Base-by-base conservation (phyloP, 108 stramenopile genomes). In the Skeletonema marinoi region DNA sequence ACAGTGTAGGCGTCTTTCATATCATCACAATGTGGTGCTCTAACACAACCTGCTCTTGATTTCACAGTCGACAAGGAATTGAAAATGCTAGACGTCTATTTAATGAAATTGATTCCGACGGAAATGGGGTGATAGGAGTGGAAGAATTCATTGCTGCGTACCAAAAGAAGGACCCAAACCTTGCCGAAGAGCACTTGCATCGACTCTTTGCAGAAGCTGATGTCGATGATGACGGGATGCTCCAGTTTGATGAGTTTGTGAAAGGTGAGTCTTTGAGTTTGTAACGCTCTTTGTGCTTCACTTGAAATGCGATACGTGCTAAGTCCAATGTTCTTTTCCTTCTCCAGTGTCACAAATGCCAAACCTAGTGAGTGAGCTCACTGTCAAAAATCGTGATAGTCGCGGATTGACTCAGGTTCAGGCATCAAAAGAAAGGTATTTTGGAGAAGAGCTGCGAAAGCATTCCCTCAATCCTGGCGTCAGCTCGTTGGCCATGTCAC, bases 211-310 rank as follows among this genome's bases (percentile, higher is more conserved):
- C 71, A n/a, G 86, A 83, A 65, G 70, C 77, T 10, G 86, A 86
- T 62, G 30, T 86, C 9, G 44, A 83, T 41, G 78, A 80, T 35
- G 71, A 61, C 60, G 85, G 82, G 39, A 51, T 11, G 46, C 74
- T 86, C 6, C 44, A 66, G n/a, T 86, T 85, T 79, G 81, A 85
- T 21, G 85, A 86, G 39, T 86, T 86, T 51, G 46, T 81, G 2
- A 74, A 63, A 56, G 54, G 54, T 25, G n/a, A 29, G 25, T 56
- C 19, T 29, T 25, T 9, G 54, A 56, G 0, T 56, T 5, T 56
- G 9, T 25, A 25, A 29, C 10, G 6, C 54, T 56, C 25, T 0
- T 25, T 21, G 25, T 46, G 3, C 3, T 2, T 46, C 44, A 5
- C 11, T n/a, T 46, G 16, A 46, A n/a, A 7, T n/a, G 16, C 44